A percentile compares a stretch with the other conserved stretches of the same genome.
Conservation (phyloP, 129 eudicot species). For the Cynara cardunculus region DNA sequence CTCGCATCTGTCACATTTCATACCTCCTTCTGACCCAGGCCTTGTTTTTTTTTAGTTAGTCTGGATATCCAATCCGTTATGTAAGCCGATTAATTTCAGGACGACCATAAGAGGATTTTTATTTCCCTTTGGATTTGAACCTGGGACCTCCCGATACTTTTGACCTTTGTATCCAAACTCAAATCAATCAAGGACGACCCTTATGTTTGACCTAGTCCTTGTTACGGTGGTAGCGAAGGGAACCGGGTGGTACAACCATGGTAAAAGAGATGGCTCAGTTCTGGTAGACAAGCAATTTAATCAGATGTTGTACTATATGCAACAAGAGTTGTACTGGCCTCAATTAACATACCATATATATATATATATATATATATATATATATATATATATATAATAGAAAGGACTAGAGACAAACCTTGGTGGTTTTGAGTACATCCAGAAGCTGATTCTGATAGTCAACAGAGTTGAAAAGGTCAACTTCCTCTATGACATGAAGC, state of each 20-base stretch:
- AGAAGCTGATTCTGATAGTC: constrained; percentile 66
- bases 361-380: no score
- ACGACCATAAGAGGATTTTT: no score
- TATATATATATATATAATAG: background rate
- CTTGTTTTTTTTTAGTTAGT: no score
- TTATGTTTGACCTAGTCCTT: no score
- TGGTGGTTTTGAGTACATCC: constrained; percentile 51
- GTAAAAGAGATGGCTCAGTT: constrained; percentile 10
- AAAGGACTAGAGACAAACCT: constrained; percentile 42
- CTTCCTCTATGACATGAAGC: constrained; percentile 62
- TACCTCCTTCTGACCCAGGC: no score
- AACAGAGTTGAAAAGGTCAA: constrained; percentile 47
- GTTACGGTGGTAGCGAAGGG: background rate
- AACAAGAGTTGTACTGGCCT: constrained; percentile 5
- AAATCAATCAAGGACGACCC: no score
- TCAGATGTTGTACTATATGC: constrained; percentile 15
- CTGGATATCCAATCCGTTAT: no score
- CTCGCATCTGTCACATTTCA: background rate
- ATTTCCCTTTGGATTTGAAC: no score
- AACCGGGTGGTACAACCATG: background rate
- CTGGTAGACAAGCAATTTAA: background rate
- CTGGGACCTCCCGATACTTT: no score
- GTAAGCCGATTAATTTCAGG: no score
- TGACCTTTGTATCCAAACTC: no score
- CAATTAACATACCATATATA: background rate